phyloP scores from a whole-genome alignment of 768 basidiomycete genomes.

The Agrocybe pediades region DNA sequence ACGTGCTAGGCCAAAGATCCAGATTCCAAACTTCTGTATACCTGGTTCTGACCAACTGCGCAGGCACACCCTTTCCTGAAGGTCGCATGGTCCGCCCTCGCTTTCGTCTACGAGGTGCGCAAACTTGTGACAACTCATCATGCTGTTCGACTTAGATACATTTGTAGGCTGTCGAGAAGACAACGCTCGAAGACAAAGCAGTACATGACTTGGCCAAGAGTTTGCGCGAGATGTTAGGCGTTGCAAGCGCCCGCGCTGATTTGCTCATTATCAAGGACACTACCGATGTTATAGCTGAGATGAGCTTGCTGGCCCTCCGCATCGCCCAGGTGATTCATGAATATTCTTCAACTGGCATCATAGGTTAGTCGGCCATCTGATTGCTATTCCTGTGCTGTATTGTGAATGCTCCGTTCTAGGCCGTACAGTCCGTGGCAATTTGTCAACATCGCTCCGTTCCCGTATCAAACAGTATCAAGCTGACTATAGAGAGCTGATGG shows the following conservation, averaged over 20 bases:
- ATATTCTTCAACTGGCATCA: background rate
- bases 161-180: background rate
- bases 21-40: no score
- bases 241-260: background rate
- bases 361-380: background rate
- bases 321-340: conserved; percentile 5
- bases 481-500: background rate
- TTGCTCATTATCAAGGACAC: background rate
- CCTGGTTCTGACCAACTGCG: no score
- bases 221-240: conserved; percentile 4
- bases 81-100: background rate
- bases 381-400: background rate
- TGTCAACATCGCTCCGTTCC: background rate
- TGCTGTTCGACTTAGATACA: background rate
- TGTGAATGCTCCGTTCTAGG: no score
- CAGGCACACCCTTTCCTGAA: conserved; percentile 1
- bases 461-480: background rate
- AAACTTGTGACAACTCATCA: background rate
- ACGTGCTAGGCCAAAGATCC: background rate
- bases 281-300: conserved; percentile 5
- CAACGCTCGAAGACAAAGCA: background rate
- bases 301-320: conserved; percentile 2
- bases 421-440: background rate
- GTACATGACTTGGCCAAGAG: background rate
- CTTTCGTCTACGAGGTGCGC: background rate